Conservation (phyloP, 2,329 filamentous ascomycete genomes). For the Claviceps fusiformis region DNA sequence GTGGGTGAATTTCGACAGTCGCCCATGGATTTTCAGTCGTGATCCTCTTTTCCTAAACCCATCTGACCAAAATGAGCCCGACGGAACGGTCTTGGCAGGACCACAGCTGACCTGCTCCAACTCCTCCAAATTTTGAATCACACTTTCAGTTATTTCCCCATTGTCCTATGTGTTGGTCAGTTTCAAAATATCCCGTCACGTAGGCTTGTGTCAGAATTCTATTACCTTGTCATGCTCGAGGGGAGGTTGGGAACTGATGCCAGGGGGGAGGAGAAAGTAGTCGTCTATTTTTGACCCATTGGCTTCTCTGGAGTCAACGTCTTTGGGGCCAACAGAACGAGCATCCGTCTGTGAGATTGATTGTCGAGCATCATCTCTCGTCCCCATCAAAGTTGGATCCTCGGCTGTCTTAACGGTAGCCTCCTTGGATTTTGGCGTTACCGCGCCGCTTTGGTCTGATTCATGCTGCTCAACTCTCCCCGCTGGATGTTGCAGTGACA, state of each 20-base stretch:
- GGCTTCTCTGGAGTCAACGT: no score
- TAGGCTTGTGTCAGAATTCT: not conserved
- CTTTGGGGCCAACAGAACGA: not conserved
- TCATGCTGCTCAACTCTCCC: constrained; percentile 4
- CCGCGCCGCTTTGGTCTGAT: constrained; percentile 3
- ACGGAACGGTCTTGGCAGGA: not conserved
- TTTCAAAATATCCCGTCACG: no score
- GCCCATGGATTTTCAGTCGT: constrained; percentile 20
- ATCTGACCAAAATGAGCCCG: constrained; percentile 9
- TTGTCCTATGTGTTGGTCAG: not conserved
- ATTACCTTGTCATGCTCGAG: not conserved
- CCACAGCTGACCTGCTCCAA: not conserved
- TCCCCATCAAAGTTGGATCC: not conserved
- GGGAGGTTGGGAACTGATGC: not conserved
- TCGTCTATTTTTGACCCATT: not conserved
- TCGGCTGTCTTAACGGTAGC: not conserved
- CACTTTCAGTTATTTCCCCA: not conserved
- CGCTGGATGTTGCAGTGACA: constrained; percentile 27
- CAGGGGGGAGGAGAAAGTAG: not conserved
- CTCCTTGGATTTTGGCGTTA: constrained; percentile 4
- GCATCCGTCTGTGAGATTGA: not conserved
- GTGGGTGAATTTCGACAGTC: constrained; percentile 15
- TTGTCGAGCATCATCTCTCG: not conserved
- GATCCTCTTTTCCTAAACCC: constrained; percentile 12
- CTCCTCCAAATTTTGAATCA: not conserved